Conservation (phyloP, 2,329 filamentous ascomycete genomes). For the Cladosporium sp. region DNA sequence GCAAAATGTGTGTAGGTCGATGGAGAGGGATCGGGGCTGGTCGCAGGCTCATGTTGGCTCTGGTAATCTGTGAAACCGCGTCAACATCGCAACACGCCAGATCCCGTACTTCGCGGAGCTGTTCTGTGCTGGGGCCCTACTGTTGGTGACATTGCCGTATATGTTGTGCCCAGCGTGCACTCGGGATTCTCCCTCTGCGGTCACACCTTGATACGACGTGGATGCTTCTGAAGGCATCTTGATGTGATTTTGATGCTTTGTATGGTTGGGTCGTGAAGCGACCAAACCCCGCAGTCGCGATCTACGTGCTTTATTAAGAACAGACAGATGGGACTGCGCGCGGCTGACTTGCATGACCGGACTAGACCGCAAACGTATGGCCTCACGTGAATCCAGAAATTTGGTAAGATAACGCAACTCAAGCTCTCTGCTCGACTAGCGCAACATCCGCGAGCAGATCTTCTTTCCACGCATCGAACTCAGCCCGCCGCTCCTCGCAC, state of each 20-base stretch:
- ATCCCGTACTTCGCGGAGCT: not conserved
- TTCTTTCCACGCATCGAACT: constrained; percentile 66
- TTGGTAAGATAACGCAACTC: too few relatives aligned
- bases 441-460: constrained; percentile 58
- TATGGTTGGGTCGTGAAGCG: too few relatives aligned
- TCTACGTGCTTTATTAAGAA: not conserved
- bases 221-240: not conserved
- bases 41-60: not conserved
- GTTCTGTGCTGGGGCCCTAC: not conserved
- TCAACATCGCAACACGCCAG: not conserved
- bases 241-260: too few relatives aligned
- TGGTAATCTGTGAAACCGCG: not conserved
- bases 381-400: not conserved
- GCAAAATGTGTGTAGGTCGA: not conserved
- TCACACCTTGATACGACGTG: not conserved
- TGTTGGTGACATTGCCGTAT: not conserved
- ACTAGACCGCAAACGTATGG: not conserved
- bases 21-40: not conserved
- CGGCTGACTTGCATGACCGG: not conserved
- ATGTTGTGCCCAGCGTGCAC: constrained; percentile 3
- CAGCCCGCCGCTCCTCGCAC: constrained; percentile 60
- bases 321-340: not conserved
- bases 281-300: too few relatives aligned
- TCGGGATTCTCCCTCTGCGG: not conserved
- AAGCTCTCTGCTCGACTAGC: constrained; percentile 49